Percentiles rank a stretch among this genome's conserved stretches.
Evolutionary conservation across 1,284 basidiomycete genomes (phyloP).

Genomic region (Kalmanozyma brasiliensis): DNA sequence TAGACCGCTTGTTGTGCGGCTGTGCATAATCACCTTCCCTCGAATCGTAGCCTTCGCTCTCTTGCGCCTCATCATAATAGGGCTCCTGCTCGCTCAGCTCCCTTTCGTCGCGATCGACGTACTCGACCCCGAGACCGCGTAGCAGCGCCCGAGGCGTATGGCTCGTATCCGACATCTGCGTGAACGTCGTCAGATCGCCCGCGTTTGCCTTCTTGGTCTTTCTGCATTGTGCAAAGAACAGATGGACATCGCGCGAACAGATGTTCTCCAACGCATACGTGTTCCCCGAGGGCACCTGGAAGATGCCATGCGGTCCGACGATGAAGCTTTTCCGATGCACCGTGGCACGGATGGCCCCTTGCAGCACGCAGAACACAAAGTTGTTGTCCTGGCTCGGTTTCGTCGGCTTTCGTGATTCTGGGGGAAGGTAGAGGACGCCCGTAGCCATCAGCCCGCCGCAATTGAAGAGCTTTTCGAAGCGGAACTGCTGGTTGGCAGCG

Average conservation of each 20-base stretch:
- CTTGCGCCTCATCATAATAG: neutral
- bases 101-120: neutral
- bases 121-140: neutral
- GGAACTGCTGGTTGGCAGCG: conserved; percentile 75
- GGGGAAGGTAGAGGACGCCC: conserved; percentile 84
- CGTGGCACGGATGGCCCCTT: conserved; percentile 84
- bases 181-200: conserved; percentile 41
- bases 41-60: neutral
- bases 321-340: conserved; percentile 82
- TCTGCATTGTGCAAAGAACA: conserved; percentile 94
- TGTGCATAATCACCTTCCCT: neutral
- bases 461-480: conserved; percentile 93
- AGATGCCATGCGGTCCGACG: conserved; percentile 84
- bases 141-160: conserved; percentile 14
- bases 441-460: conserved; percentile 90
- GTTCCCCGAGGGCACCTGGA: conserved; percentile 90
- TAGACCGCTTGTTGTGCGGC: neutral
- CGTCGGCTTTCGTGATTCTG: conserved; percentile 80
- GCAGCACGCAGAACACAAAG: conserved; percentile 75
- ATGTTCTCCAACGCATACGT: conserved; percentile 90
- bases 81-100: neutral
- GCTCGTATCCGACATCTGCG: conserved; percentile 42
- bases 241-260: conserved; percentile 78
- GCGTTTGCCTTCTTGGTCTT: conserved; percentile 69
- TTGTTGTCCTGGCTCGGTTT: conserved; percentile 93